Percentiles rank a stretch among this genome's conserved stretches.
Conservation (phyloP, 306 rosid genomes). For the Trichosanthes truncata region DNA sequence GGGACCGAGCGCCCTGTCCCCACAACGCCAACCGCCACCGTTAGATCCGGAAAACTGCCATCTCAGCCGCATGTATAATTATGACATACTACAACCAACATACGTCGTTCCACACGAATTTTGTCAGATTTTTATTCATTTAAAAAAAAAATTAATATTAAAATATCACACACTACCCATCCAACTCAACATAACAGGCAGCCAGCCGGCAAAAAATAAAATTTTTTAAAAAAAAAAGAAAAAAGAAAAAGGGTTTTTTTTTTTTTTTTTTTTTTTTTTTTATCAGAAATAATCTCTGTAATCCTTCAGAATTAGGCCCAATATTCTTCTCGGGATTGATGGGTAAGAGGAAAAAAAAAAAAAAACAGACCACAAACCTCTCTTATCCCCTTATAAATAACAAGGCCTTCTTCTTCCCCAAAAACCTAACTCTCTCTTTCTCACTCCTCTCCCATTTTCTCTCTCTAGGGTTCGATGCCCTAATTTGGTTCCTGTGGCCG, state of each 20-base stretch:
- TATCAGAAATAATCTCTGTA: conserved; percentile 8
- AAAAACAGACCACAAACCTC: conserved; percentile 9
- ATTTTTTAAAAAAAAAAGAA: background rate
- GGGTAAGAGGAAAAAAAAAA: conserved; percentile 10
- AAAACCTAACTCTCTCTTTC: conserved; percentile 25
- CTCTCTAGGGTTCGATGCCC: background rate
- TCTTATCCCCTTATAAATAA: conserved; percentile 49
- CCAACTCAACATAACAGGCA: background rate
- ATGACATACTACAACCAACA: conserved; percentile 12
- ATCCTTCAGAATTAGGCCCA: conserved; percentile 41
- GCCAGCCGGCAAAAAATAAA: background rate
- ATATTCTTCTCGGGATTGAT: conserved; percentile 99
- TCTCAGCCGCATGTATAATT: conserved; percentile 50
- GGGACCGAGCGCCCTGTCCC: conserved; percentile 46
- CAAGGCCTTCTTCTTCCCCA: conserved; percentile 21
- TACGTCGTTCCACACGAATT: conserved; percentile 10
- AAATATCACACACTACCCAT: background rate
- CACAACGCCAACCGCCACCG: conserved; percentile 55
- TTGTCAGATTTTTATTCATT: background rate
- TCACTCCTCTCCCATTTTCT: background rate
- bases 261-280: too few relatives aligned
- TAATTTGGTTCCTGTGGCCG: conserved; percentile 10
- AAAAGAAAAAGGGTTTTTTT: too few relatives aligned
- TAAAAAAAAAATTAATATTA: background rate
- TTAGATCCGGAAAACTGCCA: conserved; percentile 51